A percentile compares a stretch with the other conserved stretches of the same genome.
phyloP scores from a whole-genome alignment of 179 eudicot genomes.

The Silene coronaria region DNA sequence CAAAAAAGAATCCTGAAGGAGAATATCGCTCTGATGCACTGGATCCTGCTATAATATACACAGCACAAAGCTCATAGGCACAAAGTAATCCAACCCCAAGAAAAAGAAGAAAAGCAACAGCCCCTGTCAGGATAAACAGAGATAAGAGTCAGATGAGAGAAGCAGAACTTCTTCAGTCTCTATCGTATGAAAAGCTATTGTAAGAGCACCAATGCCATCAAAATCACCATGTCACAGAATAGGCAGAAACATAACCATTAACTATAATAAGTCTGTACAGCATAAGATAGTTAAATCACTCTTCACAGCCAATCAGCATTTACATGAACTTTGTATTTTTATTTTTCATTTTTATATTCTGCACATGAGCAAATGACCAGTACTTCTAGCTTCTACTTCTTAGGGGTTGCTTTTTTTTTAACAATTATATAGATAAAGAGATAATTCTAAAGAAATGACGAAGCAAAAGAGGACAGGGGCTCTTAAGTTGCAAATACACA shows the following conservation, averaged over 20 bases:
- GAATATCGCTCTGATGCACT: constrained; percentile 76
- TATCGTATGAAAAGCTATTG: neutral
- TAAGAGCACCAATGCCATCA: neutral
- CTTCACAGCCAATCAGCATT: no score
- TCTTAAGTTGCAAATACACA: no score
- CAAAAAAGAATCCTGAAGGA: constrained; percentile 97
- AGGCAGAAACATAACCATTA: neutral
- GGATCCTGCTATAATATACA: constrained; percentile 84
- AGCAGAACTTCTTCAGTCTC: neutral
- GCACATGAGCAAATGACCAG: no score
- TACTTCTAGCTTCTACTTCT: no score
- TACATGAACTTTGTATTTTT: no score
- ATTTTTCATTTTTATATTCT: no score
- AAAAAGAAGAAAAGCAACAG: constrained; percentile 89
- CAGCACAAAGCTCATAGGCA: constrained; percentile 94
- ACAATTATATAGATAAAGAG: no score
- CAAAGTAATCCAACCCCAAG: constrained; percentile 89
- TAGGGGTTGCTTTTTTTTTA: no score
- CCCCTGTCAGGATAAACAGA: constrained; percentile 50
- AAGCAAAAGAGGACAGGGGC: no score
- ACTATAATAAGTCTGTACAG: no score
- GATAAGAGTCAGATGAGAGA: constrained; percentile 2
- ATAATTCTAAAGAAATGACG: no score
- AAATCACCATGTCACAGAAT: neutral
- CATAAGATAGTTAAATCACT: no score